phyloP scores from a whole-genome alignment of 2,329 filamentous ascomycete species.

The Phialophora chinensis region DNA sequence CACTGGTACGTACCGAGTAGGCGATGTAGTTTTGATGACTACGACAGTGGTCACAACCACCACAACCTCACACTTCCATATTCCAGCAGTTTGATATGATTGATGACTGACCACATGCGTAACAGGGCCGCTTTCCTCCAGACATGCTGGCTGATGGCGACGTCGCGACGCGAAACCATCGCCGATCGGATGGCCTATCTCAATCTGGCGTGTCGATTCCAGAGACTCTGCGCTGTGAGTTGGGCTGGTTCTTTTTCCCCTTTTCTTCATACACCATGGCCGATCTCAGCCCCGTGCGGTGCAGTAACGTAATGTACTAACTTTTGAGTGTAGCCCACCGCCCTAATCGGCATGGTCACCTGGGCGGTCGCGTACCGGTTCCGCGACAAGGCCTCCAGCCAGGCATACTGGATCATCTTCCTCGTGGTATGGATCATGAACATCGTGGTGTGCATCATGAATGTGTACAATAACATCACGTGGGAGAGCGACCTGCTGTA shows the following conservation, averaged over 20 bases:
- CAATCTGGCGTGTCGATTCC: slow-evolving; percentile 32
- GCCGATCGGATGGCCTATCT: slow-evolving; percentile 30
- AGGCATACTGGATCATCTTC: slow-evolving; percentile 33
- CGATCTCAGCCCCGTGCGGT: neutral
- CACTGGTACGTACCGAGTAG: slow-evolving; percentile 21
- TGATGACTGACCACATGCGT: neutral
- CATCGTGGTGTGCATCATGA: slow-evolving; percentile 34
- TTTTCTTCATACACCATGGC: neutral
- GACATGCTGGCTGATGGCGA: slow-evolving; percentile 33
- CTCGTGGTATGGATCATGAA: slow-evolving; percentile 32
- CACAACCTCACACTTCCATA: neutral
- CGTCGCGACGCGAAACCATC: slow-evolving; percentile 24
- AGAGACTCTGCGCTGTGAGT: slow-evolving; percentile 32
- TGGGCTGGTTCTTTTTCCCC: neutral
- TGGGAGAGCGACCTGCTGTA: slow-evolving; percentile 34
- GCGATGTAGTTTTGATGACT: too few species aligned
- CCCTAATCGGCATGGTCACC: slow-evolving; percentile 32
- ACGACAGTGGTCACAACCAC: neutral
- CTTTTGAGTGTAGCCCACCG: slow-evolving; percentile 24
- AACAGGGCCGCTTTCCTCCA: slow-evolving; percentile 31
- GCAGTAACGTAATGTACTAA: neutral
- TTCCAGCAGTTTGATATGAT: neutral
- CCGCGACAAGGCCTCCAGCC: slow-evolving; percentile 30
- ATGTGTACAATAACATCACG: slow-evolving; percentile 35
- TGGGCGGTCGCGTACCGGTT: slow-evolving; percentile 33